These are phyloP conservation scores for Thelephora terrestris DNA, from an alignment of 1,284 basidiomycete species.

Conservation along the genomic window DNA sequence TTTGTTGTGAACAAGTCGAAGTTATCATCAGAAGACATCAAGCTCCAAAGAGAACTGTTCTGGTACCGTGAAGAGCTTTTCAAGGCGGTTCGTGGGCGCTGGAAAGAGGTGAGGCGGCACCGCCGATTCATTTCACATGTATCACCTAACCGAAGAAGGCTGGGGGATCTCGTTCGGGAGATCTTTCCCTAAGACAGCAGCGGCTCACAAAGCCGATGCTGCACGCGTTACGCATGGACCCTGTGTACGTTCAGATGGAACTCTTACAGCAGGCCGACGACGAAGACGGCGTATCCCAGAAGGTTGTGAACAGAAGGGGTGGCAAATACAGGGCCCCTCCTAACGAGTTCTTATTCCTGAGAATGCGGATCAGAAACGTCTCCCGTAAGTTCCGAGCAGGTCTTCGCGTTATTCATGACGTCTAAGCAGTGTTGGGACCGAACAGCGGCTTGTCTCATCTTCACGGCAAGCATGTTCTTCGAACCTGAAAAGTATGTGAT, in stretches of 20 bases:
- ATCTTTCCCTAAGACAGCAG: constrained; percentile 68
- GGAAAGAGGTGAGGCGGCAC: constrained; percentile 64
- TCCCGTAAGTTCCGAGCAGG: constrained; percentile 32
- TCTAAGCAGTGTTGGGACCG: background rate
- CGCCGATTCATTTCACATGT: background rate
- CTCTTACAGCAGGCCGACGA: constrained; percentile 30
- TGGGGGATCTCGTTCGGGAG: constrained; percentile 64
- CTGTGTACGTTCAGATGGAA: constrained; percentile 49
- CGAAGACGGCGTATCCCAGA: constrained; percentile 7
- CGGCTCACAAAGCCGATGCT: constrained; percentile 69
- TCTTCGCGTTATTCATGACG: constrained; percentile 6
- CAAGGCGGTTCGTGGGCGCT: constrained; percentile 53
- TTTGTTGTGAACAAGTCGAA: constrained; percentile 79
- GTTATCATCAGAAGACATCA: constrained; percentile 49
- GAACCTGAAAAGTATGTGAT: constrained; percentile 57
- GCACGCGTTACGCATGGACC: constrained; percentile 57
- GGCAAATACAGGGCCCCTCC: constrained; percentile 36
- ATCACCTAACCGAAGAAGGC: constrained; percentile 33
- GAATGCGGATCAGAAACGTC: constrained; percentile 48
- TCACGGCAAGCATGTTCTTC: constrained; percentile 43
- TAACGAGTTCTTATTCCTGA: constrained; percentile 52
- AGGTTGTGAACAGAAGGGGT: constrained; percentile 17
- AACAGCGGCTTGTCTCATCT: constrained; percentile 38
- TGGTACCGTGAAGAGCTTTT: constrained; percentile 91
- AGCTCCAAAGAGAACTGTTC: constrained; percentile 67